Base-by-base conservation (phyloP, 2,329 filamentous ascomycete species). In the Fusarium coicis region DNA sequence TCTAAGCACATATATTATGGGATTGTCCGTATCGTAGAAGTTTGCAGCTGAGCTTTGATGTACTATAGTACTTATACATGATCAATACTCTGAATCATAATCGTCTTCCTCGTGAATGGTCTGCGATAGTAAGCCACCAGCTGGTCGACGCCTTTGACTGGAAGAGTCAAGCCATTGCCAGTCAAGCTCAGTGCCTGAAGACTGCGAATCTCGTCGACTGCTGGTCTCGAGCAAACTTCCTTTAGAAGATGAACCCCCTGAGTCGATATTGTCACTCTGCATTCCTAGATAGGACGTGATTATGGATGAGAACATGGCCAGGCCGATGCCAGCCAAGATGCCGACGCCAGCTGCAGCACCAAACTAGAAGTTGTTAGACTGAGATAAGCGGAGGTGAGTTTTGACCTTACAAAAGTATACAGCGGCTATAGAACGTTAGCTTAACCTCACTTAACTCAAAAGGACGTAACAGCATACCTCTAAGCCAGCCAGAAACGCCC, bases 21-120 rank as follows among this genome's bases (percentile, higher is more conserved):
- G 39, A 55, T 37, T 28, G 58, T 65, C 42, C 58, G 59, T 65
- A 46, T 30, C 46, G 14, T 63, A 61, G 63, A 69, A 52, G 39
- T 53, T 60, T 60, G 46, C 56, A 34, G 44, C 32, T 54, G 37
- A 57, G 47, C 37, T 36, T 44, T 30, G 39, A 44, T 47, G 36
- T 60, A 56, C 56, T 26, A 42, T 36, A 30, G 49, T 47, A 34
- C 26, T 55, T 34, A 54, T 36, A 59, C 23, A 43, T 30, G 36
- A 60, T 72, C 56, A 74, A 46, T 73, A 78, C 44, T 86, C 87
- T 28, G 86, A 89, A 74, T 86, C 86, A 78, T 93, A 91, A 57
- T 93, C 91, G 56, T 92, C 91, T 79, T 94, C 92, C 79, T 94
- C 92, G 64, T 92, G 86, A 70, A 94, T 94, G 0, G 90, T 92